Conservation (phyloP, 108 stramenopile genomes). For the Poteriospumella lacustris region DNA sequence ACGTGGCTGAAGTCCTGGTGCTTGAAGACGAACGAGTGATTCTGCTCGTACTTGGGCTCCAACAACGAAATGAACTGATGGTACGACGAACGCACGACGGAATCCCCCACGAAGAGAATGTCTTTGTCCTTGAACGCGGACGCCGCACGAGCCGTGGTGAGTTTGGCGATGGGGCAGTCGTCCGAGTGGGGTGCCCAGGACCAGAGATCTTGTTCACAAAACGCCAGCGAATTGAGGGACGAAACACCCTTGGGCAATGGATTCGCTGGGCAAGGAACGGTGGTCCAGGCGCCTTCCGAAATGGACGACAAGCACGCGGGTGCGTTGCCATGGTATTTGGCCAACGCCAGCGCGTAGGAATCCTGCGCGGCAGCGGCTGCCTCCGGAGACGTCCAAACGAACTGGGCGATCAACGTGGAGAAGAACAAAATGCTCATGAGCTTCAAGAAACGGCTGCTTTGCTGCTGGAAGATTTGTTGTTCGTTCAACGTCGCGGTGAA, state of each 20-base stretch:
- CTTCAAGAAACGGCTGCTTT: too few species aligned
- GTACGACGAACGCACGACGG: slow-evolving; percentile 33
- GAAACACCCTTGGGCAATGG: background rate
- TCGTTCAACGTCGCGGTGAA: background rate
- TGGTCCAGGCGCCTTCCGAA: slow-evolving; percentile 2
- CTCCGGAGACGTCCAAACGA: too few species aligned
- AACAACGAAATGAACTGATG: slow-evolving; percentile 31
- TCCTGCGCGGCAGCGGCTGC: too few species aligned
- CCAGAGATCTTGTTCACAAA: background rate
- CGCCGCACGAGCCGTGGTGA: background rate
- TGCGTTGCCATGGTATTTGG: background rate
- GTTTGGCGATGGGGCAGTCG: background rate
- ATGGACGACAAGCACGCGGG: background rate
- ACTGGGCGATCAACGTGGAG: too few species aligned
- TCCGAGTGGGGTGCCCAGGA: background rate
- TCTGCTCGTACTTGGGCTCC: slow-evolving; percentile 30
- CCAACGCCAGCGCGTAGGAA: background rate
- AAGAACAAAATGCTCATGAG: too few species aligned
- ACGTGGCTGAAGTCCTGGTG: slow-evolving; percentile 37
- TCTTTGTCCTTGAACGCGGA: slow-evolving; percentile 4
- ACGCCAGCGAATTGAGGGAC: too few species aligned
- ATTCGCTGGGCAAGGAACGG: background rate
- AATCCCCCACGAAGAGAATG: slow-evolving; percentile 40
- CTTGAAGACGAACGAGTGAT: slow-evolving; percentile 35
- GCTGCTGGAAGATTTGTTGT: background rate